These are phyloP conservation scores for Trichocladium antarcticum DNA, from an alignment of 495 filamentous ascomycete species.

Conservation along the genomic window DNA sequence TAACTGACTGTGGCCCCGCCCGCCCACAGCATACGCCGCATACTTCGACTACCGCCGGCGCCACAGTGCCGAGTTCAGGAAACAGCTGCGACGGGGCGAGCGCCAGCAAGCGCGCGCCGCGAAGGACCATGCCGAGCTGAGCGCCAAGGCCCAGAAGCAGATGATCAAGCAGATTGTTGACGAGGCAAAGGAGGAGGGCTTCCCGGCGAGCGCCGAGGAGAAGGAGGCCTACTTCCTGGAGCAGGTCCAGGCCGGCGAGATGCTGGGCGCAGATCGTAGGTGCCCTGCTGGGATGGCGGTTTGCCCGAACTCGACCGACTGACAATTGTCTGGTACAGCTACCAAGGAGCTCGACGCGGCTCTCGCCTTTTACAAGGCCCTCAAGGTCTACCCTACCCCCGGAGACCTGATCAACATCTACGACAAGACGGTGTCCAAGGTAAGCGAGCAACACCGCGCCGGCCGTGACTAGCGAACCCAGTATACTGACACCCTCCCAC, in stretches of 20 bases:
- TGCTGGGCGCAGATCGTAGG: constrained; percentile 47
- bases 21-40: constrained; percentile 51
- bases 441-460: constrained; percentile 21
- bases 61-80: constrained; percentile 76
- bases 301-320: background rate
- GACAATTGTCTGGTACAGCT: constrained; percentile 36
- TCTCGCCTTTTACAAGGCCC: constrained; percentile 89
- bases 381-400: constrained; percentile 95
- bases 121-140: constrained; percentile 64
- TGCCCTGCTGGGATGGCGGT: background rate
- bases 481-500: background rate
- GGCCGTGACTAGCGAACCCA: constrained; percentile 13
- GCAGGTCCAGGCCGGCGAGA: constrained; percentile 79
- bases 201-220: constrained; percentile 82
- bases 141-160: constrained; percentile 57
- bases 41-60: constrained; percentile 95
- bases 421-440: constrained; percentile 93
- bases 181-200: constrained; percentile 75
- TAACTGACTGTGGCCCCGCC: constrained; percentile 10
- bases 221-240: constrained; percentile 79
- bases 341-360: constrained; percentile 71
- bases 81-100: constrained; percentile 70
- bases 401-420: constrained; percentile 89
- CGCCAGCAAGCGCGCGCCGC: constrained; percentile 60
- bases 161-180: constrained; percentile 60